Evolutionary conservation across 768 basidiomycete genomes (phyloP).

Genomic region (Russula emetica): DNA sequence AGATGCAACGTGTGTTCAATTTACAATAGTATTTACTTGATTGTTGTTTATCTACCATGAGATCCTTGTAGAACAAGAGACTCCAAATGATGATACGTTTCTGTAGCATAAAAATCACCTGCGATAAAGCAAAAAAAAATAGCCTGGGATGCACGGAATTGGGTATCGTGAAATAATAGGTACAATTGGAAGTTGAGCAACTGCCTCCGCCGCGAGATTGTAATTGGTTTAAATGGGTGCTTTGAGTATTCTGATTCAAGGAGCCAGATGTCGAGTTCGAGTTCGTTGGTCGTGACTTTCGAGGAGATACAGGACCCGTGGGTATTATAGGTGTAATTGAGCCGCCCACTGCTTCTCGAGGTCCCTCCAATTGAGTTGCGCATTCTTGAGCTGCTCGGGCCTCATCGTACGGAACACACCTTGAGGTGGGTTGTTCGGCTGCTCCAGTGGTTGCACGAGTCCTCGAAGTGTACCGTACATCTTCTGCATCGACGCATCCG

Average conservation of each 20-base stretch:
- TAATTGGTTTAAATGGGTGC: background rate
- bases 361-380: background rate
- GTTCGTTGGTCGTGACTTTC: background rate
- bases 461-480: slow-evolving; percentile 1
- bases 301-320: background rate
- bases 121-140: background rate
- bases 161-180: background rate
- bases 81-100: background rate
- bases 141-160: background rate
- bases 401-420: slow-evolving; percentile 13
- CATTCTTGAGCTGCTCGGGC: slow-evolving; percentile 10
- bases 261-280: background rate
- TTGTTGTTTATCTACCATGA: background rate
- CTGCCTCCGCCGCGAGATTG: background rate
- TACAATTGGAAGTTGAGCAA: background rate
- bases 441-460: slow-evolving; percentile 12
- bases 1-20: background rate
- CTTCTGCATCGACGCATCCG: slow-evolving; percentile 8
- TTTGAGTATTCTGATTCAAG: background rate
- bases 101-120: background rate
- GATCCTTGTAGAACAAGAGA: background rate
- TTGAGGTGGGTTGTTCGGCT: slow-evolving; percentile 6
- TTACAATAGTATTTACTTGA: background rate
- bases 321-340: background rate
- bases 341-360: slow-evolving; percentile 8